Conservation (phyloP, 139 green algal genomes). For the Raphidocelis subcapitata region DNA sequence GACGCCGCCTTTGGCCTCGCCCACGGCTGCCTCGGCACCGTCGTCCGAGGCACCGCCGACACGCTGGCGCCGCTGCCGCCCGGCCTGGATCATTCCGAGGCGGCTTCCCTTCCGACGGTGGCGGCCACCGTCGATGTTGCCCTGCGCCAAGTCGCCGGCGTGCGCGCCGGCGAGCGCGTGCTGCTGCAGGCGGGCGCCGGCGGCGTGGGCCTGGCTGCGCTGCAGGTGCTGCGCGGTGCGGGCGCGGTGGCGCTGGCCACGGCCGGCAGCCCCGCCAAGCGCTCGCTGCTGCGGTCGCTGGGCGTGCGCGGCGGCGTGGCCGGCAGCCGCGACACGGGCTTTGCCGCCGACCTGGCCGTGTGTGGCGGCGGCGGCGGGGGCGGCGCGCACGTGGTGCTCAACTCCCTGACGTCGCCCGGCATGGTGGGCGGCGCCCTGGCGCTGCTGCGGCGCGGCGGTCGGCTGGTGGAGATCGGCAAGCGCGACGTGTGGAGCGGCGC, state of each 20-base stretch:
- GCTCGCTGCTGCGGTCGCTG: conserved; percentile 51
- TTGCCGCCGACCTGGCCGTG: conserved; percentile 35
- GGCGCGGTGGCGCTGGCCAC: conserved; percentile 52
- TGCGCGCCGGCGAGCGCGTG: conserved; percentile 35
- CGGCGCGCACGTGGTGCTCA: conserved; percentile 69
- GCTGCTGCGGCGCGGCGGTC: conserved; percentile 47
- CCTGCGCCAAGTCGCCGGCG: conserved; percentile 34
- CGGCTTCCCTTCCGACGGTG: conserved; percentile 67
- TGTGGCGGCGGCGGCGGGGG: neutral
- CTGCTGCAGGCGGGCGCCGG: conserved; percentile 79
- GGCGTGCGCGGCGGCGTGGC: conserved; percentile 44
- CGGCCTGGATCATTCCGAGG: conserved; percentile 56
- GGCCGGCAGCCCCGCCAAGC: conserved; percentile 60
- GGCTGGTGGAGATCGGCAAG: conserved; percentile 88
- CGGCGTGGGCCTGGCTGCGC: conserved; percentile 71
- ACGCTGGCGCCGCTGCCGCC: conserved; percentile 62
- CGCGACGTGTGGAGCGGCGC: conserved; percentile 79
- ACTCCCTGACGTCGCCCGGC: conserved; percentile 86
- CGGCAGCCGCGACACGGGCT: conserved; percentile 65
- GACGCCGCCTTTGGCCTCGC: conserved; percentile 82
- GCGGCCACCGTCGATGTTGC: conserved; percentile 67
- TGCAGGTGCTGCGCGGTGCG: conserved; percentile 51
- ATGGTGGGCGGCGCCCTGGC: conserved; percentile 82
- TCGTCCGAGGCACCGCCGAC: conserved; percentile 37
- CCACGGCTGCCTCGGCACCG: conserved; percentile 67